Percentiles rank a stretch among this genome's conserved stretches.
Evolutionary conservation across 805 yeast genomes (phyloP).

Genomic region (Ogataea paraovalis): DNA sequence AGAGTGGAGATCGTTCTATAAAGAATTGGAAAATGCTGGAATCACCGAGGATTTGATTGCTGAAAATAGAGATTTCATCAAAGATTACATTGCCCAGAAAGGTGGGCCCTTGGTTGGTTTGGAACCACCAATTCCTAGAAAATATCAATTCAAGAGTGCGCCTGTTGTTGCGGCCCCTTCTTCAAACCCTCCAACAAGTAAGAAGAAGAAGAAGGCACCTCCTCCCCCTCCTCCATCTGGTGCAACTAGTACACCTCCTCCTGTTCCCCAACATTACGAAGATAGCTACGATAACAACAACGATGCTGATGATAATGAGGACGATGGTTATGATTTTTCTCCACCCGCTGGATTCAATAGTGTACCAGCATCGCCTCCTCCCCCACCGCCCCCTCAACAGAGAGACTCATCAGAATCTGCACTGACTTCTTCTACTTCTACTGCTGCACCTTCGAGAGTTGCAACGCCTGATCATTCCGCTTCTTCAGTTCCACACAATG

Average conservation of each 20-base stretch:
- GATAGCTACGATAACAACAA: neutral
- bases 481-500: conserved; percentile 32
- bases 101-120: conserved; percentile 80
- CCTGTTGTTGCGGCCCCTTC: conserved; percentile 6
- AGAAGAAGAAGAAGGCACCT: conserved; percentile 33
- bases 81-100: conserved; percentile 66
- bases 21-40: conserved; percentile 71
- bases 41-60: conserved; percentile 87
- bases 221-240: conserved; percentile 36
- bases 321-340: conserved; percentile 19
- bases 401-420: conserved; percentile 2
- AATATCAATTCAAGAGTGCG: conserved; percentile 34
- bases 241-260: conserved; percentile 13
- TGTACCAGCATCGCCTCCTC: conserved; percentile 4
- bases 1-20: conserved; percentile 75
- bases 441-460: conserved; percentile 11
- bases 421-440: conserved; percentile 11
- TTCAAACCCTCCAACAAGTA: conserved; percentile 13
- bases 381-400: conserved; percentile 7
- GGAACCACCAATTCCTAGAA: conserved; percentile 81
- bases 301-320: neutral
- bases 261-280: conserved; percentile 6
- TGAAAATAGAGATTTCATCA: conserved; percentile 77
- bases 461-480: conserved; percentile 14
- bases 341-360: conserved; percentile 16